A percentile compares a stretch with the other conserved stretches of the same genome.
Evolutionary conservation across 164 flowering plant genomes (phyloP).

Genomic region (Tinospora cordifolia): DNA sequence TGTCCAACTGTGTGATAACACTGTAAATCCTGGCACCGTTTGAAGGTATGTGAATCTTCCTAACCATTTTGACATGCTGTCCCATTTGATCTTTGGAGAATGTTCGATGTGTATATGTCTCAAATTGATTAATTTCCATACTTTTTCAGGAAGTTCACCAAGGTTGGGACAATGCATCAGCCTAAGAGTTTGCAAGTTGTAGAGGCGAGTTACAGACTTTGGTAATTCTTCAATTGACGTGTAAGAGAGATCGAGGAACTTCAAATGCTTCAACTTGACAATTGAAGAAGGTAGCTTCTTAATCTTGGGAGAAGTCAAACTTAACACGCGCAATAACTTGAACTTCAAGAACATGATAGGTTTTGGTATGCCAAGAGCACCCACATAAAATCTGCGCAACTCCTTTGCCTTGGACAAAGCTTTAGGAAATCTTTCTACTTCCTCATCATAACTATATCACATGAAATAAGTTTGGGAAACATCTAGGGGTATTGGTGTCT

Average conservation of each 20-base stretch:
- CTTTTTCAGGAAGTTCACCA: too few relatives aligned
- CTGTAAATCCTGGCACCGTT: too few relatives aligned
- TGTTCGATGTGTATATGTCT: too few relatives aligned
- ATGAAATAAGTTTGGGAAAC: not conserved
- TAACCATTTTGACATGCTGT: too few relatives aligned
- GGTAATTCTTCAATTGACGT: not conserved
- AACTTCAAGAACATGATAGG: not conserved
- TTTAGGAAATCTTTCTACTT: too few relatives aligned
- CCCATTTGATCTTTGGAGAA: not conserved
- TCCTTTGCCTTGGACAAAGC: too few relatives aligned
- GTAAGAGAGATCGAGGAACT: conserved; percentile 8
- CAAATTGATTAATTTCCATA: too few relatives aligned
- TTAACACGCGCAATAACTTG: conserved; percentile 7
- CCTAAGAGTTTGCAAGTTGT: not conserved
- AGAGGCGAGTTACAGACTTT: not conserved
- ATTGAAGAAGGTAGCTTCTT: not conserved
- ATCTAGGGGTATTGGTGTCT: not conserved
- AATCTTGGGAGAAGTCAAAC: not conserved
- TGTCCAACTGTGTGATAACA: conserved; percentile 8
- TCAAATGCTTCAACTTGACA: not conserved
- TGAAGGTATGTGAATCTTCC: too few relatives aligned
- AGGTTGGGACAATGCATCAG: too few relatives aligned
- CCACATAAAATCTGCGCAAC: too few relatives aligned
- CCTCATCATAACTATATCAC: not conserved
- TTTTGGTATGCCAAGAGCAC: not conserved